phyloP scores from a whole-genome alignment of 1,284 basidiomycete species.

The Tilletia caries region DNA sequence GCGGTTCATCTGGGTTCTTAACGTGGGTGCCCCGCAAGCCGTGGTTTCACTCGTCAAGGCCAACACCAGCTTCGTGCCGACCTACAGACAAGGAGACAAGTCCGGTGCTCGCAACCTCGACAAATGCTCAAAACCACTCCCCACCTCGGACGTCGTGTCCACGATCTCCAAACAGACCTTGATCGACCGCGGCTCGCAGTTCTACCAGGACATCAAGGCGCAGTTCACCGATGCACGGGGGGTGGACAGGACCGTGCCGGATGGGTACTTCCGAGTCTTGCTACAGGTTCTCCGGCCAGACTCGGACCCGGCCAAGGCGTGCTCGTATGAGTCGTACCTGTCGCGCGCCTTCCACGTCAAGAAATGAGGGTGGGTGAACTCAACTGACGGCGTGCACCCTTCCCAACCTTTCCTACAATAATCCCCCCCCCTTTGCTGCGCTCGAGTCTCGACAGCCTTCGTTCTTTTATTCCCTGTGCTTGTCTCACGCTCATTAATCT shows the following conservation, averaged over 20 bases:
- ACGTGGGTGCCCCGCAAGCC: not conserved
- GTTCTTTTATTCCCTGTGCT: too few species aligned
- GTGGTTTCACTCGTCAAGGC: too few species aligned
- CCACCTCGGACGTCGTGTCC: not conserved
- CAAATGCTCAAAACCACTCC: too few species aligned
- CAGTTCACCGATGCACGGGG: not conserved
- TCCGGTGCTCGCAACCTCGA: too few species aligned
- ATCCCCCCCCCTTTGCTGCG: too few species aligned
- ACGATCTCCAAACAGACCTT: not conserved
- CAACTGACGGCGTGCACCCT: too few species aligned
- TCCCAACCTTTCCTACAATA: too few species aligned
- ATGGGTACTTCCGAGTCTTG: slow-evolving; percentile 63
- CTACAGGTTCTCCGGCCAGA: slow-evolving; percentile 64
- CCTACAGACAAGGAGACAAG: not conserved
- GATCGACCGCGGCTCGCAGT: not conserved
- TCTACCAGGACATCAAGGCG: not conserved
- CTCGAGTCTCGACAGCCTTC: too few species aligned
- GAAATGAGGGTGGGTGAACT: too few species aligned
- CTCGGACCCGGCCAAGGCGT: slow-evolving; percentile 60
- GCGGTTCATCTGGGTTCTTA: not conserved
- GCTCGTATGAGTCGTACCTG: slow-evolving; percentile 65
- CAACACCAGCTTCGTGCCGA: not conserved
- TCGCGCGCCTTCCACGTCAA: too few species aligned
- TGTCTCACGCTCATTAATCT: too few species aligned
- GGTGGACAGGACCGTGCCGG: slow-evolving; percentile 51